Conservation (phyloP, 345 rosid species). For the Abelmoschus esculentus region DNA sequence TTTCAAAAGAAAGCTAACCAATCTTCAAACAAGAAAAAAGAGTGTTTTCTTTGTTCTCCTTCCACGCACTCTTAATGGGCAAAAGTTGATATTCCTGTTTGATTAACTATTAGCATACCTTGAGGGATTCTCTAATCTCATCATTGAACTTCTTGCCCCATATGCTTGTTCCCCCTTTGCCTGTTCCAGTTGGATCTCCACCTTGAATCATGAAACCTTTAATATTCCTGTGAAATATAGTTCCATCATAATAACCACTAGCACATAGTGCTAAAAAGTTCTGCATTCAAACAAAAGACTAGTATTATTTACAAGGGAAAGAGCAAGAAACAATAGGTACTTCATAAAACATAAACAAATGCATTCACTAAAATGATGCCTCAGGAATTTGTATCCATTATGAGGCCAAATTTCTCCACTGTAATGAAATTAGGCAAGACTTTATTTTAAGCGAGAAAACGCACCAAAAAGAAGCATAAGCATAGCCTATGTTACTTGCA, state of each 20-base stretch:
- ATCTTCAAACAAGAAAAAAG: background rate
- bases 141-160: conserved; percentile 99
- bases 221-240: conserved; percentile 83
- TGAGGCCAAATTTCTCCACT: background rate
- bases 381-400: background rate
- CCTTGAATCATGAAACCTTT: conserved; percentile 99
- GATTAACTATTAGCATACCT: conserved; percentile 41
- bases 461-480: background rate
- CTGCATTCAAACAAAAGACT: conserved; percentile 32
- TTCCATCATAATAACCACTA: conserved; percentile 86
- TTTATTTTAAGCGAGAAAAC: background rate
- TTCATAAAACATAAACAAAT: background rate
- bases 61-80: background rate
- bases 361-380: background rate
- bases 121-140: conserved; percentile 92
- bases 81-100: background rate
- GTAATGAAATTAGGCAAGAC: background rate
- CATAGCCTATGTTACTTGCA: background rate
- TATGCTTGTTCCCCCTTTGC: conserved; percentile 95
- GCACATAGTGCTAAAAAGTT: conserved; percentile 90
- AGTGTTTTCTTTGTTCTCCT: background rate
- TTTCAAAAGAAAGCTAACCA: background rate
- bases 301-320: background rate
- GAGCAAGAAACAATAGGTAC: background rate
- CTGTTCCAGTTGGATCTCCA: conserved; percentile 93